A percentile compares a stretch with the other conserved stretches of the same genome.
These are phyloP conservation scores for Beauveria caledonica DNA, from an alignment of 2,329 filamentous ascomycete genomes.

Conservation along the genomic window DNA sequence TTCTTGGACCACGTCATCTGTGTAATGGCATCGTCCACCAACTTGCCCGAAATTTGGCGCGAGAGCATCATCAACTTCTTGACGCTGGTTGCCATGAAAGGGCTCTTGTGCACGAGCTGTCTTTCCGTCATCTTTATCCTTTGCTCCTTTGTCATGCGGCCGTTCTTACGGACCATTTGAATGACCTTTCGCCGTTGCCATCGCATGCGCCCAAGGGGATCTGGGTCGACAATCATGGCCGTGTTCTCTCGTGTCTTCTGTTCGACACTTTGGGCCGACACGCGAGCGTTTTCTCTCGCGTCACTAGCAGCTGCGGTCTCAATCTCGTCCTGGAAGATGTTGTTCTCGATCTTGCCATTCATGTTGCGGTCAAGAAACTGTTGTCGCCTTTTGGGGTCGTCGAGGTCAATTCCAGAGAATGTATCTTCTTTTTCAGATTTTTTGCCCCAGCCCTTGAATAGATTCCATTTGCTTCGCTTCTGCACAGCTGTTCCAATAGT, in stretches of 20 bases:
- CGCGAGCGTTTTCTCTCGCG: slow-evolving; percentile 22
- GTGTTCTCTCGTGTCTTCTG: slow-evolving; percentile 40
- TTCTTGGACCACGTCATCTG: slow-evolving; percentile 97
- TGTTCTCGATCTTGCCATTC: slow-evolving; percentile 41
- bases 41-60: slow-evolving; percentile 85
- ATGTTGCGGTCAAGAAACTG: slow-evolving; percentile 32
- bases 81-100: slow-evolving; percentile 70
- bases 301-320: slow-evolving; percentile 30
- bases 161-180: slow-evolving; percentile 58
- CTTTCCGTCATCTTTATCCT: slow-evolving; percentile 58
- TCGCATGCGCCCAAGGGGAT: slow-evolving; percentile 59
- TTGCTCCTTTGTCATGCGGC: slow-evolving; percentile 47
- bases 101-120: slow-evolving; percentile 50
- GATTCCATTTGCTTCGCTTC: slow-evolving; percentile 34
- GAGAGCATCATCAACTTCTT: slow-evolving; percentile 89
- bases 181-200: slow-evolving; percentile 84
- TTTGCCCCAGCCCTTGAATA: slow-evolving; percentile 30
- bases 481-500: slow-evolving; percentile 15
- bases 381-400: slow-evolving; percentile 34
- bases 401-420: slow-evolving; percentile 26
- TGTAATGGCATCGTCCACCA: slow-evolving; percentile 83
- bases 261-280: background rate
- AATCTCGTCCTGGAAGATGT: slow-evolving; percentile 55
- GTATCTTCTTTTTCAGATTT: slow-evolving; percentile 22
- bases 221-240: slow-evolving; percentile 62